Evolutionary conservation across 2,329 filamentous ascomycete species (phyloP), one percentile per base, ranked within the genome.

Genomic region (Penicillium sp.): DNA sequence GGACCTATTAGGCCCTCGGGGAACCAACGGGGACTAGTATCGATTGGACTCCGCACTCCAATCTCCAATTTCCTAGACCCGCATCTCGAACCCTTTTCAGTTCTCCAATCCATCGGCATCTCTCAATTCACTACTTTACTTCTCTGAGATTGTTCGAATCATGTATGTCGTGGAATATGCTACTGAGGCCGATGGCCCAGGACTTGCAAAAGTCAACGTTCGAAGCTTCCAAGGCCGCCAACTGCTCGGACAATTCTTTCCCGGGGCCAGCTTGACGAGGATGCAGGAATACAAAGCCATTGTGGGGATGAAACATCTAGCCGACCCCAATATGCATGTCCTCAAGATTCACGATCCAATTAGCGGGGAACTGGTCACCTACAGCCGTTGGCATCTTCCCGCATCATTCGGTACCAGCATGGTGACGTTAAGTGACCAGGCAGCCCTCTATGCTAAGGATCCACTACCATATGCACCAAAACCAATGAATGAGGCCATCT

Each of bases 331-430:
- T 25, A 66, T 67, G 3, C 67, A 72, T 19, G 65, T 75, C 18
- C 54, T 77, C 4, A 72, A 75, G 25, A 60, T 77, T 7, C 65
- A 66, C 4, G 72, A 75, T 41, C 33, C 65, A 0, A 41, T 53
- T n/a, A 46, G 57, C n/a, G 43, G 58, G 40, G 55, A 60, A 1
- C 50, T 77, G 2, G 58, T 79, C 19, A 75, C 73, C 0, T 78
- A 76, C 48, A 71, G 72, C 4, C 77, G 79, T 57, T 81, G 79
- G 79, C 56, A 64, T 7, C 58, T 66, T 2, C 70, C 69, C 48
- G 2, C 42, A 56, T 4, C 54, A 5, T 60, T 58, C 38, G 59
- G 61, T 0, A 55, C 53, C 22, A 60, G 65, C 1, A 55, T 64
- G 2, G 49, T 65, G 3, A 64, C 64, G 0, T 45, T 53, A 3